Evolutionary conservation across 2,329 filamentous ascomycete species (phyloP).

Genomic region (Phialophora chinensis): DNA sequence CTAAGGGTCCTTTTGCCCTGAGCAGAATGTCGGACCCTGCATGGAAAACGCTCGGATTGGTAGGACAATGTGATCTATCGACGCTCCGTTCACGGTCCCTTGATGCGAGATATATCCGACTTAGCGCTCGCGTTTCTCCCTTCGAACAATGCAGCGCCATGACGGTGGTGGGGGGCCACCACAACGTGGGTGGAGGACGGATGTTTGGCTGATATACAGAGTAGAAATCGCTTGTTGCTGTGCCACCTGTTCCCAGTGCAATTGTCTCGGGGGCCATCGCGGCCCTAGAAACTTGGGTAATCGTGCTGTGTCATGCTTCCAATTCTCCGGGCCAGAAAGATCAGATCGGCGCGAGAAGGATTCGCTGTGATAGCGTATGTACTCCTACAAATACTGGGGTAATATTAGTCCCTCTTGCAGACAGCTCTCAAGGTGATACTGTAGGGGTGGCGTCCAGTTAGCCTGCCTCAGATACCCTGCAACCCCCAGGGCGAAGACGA

Average conservation of each 20-base stretch:
- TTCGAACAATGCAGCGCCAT: conserved; percentile 13
- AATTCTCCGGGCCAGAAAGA: background rate
- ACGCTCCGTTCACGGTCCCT: background rate
- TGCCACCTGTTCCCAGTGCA: background rate
- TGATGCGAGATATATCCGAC: no score
- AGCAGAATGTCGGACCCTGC: background rate
- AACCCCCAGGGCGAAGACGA: background rate
- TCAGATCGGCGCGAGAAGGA: background rate
- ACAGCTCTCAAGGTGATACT: background rate
- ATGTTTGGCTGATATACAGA: background rate
- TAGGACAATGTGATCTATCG: background rate
- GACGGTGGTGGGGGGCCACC: conserved; percentile 3
- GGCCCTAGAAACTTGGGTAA: background rate
- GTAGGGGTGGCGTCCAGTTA: background rate
- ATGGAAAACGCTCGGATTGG: background rate
- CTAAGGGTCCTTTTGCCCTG: background rate
- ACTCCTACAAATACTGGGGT: background rate
- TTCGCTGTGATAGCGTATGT: background rate
- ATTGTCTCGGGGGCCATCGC: background rate
- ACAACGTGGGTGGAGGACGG: background rate
- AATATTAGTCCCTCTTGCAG: background rate
- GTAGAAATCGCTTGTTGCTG: background rate
- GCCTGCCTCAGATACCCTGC: background rate
- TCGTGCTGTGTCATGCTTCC: background rate
- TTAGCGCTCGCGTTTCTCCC: background rate